Evolutionary conservation across 2,329 filamentous ascomycete genomes (phyloP).

Genomic region (Biscogniauxia mediterranea): DNA sequence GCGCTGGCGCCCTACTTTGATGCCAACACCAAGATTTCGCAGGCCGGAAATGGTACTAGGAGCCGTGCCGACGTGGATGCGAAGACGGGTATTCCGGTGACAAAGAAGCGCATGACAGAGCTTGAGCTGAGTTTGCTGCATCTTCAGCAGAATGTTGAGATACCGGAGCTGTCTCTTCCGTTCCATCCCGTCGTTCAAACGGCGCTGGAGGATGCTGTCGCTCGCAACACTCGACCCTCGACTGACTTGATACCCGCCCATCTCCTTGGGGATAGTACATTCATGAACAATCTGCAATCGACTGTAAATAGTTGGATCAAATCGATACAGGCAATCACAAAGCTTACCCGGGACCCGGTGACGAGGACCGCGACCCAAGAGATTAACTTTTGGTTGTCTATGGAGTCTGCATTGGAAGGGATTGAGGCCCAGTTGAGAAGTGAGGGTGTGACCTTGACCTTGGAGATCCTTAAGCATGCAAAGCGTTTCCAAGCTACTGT

Average conservation of each 20-base stretch:
- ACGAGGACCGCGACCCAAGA: constrained; percentile 86
- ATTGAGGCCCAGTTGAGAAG: constrained; percentile 87
- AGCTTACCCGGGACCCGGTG: constrained; percentile 80
- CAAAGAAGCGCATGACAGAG: constrained; percentile 95
- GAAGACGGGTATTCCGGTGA: constrained; percentile 93
- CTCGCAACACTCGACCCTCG: constrained; percentile 64
- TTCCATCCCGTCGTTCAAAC: constrained; percentile 86
- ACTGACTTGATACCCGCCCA: constrained; percentile 74
- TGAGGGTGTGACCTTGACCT: constrained; percentile 83
- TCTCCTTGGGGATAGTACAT: constrained; percentile 83
- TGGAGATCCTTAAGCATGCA: constrained; percentile 93
- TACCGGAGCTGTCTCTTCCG: constrained; percentile 83
- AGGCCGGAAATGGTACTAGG: constrained; percentile 62
- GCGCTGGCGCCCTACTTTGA: constrained; percentile 96
- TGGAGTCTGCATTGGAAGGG: constrained; percentile 89
- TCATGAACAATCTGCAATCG: constrained; percentile 90
- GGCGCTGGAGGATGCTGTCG: constrained; percentile 75
- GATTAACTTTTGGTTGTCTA: constrained; percentile 98
- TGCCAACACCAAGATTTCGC: constrained; percentile 84
- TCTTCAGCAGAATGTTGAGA: constrained; percentile 96
- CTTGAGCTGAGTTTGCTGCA: constrained; percentile 87
- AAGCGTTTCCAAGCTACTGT: constrained; percentile 98
- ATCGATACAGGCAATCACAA: constrained; percentile 94
- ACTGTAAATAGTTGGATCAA: constrained; percentile 98
- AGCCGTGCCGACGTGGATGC: constrained; percentile 81